Evolutionary conservation across 176 grass and related monocot species (phyloP), one percentile per base, ranked within the genome.

Genomic region (Phoenix roebelenii): DNA sequence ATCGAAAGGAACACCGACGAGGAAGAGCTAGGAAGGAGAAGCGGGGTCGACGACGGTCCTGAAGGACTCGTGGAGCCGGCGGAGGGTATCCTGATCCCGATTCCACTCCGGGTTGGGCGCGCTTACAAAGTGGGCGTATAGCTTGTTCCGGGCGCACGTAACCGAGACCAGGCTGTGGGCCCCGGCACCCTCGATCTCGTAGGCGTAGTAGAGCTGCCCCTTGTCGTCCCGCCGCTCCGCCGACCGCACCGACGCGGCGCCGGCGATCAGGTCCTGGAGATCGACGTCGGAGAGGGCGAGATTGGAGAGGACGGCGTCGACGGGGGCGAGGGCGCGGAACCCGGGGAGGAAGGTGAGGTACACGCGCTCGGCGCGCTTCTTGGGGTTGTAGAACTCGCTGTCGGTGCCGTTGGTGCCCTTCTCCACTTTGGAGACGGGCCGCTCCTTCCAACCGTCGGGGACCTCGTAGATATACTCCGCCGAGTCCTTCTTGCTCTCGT

Each of bases 361-460:
- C 77, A 92, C 87, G 32, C 71, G 71, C 75, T 92, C 87, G 0
- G 87, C n/a, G 22, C 93, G 87, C 77, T 92, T 91, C 54, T 72
- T 80, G 23, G 93, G 81, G 63, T 97, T 92, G 93, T 83, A 97
- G 87, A 97, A 97, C 71, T 97, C 87, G 58, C 81, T 88, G 76
- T 97, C 84, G 2, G 93, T 97, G 62, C 93, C 93, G 61, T 97
- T 97, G 54, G 93, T 97, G 79, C 93, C 93, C 79, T 97, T 97
- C 79, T 97, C 93, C 28, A 97, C 93, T 65, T 97, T 97, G 23
- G 87, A 97, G 61, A 97, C 84, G 50, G 79, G 84, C 15, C 87
- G 76, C 82, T 97, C 93, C 68, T 97, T 97, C 93, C 93, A 97
- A 23, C 81, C 84, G 17, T 72, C 73, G 0, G 87, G 93, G 0